These are phyloP conservation scores for Teunomyces tritomae DNA, from an alignment of 805 yeast species.

Conservation along the genomic window DNA sequence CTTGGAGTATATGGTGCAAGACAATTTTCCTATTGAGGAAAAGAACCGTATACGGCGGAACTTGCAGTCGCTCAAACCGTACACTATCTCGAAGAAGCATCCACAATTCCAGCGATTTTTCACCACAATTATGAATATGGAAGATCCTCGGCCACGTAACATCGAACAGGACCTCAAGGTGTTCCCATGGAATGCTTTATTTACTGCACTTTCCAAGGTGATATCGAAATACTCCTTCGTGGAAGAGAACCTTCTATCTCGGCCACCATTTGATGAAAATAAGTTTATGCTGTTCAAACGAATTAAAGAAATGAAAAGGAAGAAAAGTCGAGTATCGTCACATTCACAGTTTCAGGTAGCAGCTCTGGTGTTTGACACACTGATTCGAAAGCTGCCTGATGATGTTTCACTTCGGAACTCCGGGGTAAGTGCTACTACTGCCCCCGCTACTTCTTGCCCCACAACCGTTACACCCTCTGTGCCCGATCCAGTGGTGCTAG, in stretches of 20 bases:
- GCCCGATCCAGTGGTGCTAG: no score
- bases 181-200: conserved; percentile 55
- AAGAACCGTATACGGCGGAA: conserved; percentile 68
- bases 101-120: conserved; percentile 23
- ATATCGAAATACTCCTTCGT: conserved; percentile 49
- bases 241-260: conserved; percentile 1
- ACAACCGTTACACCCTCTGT: no score
- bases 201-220: conserved; percentile 54
- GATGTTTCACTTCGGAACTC: background rate
- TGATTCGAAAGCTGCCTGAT: background rate
- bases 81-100: conserved; percentile 52
- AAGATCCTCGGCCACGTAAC: conserved; percentile 63
- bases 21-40: conserved; percentile 59
- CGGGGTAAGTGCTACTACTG: background rate
- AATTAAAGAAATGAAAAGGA: conserved; percentile 1
- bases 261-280: background rate
- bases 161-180: conserved; percentile 72
- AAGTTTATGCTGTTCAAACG: conserved; percentile 1
- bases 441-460: no score
- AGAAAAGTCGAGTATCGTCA: background rate
- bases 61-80: conserved; percentile 60
- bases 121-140: conserved; percentile 54
- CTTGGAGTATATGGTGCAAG: conserved; percentile 55
- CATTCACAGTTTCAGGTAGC: background rate
- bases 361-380: background rate